phyloP scores from a whole-genome alignment of 73 alveolate genomes.

The Vitrella brassicaformis region DNA sequence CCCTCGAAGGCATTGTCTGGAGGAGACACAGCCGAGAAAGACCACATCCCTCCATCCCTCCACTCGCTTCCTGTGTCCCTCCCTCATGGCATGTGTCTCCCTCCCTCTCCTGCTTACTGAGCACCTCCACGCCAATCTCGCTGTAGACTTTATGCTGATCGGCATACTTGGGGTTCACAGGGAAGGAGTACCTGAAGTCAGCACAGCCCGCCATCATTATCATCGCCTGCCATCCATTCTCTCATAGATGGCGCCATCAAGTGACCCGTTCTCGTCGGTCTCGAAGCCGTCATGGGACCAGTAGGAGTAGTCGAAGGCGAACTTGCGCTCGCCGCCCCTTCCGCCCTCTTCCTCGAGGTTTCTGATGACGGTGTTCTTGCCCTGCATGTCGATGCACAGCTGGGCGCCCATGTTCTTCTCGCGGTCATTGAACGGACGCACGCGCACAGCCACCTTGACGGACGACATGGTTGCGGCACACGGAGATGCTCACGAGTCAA shows the following conservation, averaged over 20 bases:
- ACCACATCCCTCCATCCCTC: too few relatives aligned
- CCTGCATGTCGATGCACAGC: constrained; percentile 65
- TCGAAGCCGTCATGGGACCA: constrained; percentile 94
- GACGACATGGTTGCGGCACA: constrained; percentile 5
- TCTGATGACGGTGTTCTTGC: constrained; percentile 52
- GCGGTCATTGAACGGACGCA: constrained; percentile 87
- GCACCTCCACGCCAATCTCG: constrained; percentile 61
- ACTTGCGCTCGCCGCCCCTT: constrained; percentile 54
- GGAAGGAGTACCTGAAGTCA: too few relatives aligned
- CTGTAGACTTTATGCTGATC: constrained; percentile 82
- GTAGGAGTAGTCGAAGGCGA: constrained; percentile 88
- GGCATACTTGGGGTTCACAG: constrained; percentile 66
- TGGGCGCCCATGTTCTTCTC: constrained; percentile 66
- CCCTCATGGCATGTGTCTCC: too few relatives aligned
- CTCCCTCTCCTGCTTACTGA: too few relatives aligned
- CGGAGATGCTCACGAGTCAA: too few relatives aligned
- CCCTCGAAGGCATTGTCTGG: constrained; percentile 10
- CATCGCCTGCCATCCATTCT: too few relatives aligned
- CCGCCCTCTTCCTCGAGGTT: constrained; percentile 25
- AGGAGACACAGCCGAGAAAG: neutral
- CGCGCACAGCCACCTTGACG: constrained; percentile 90
- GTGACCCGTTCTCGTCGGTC: constrained; percentile 66
- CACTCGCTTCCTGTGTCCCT: too few relatives aligned
- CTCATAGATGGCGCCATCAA: too few relatives aligned
- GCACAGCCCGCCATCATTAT: too few relatives aligned